phyloP scores from a whole-genome alignment of 2,329 filamentous ascomycete genomes.

The Aspergillus calidoustus region DNA sequence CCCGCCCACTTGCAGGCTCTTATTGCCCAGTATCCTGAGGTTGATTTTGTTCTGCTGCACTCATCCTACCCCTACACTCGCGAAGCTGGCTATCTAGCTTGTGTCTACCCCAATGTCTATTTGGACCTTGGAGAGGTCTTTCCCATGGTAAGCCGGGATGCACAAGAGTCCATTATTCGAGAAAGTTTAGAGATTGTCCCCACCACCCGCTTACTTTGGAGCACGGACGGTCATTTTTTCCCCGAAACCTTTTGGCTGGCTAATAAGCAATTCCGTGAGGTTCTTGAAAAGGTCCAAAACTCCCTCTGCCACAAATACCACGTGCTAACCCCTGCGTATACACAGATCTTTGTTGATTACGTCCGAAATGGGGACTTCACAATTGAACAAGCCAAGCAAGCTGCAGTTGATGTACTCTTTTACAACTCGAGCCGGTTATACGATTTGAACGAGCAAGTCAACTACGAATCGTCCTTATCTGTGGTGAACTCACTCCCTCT shows the following conservation, averaged over 20 bases:
- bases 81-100: slow-evolving; percentile 78
- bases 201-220: slow-evolving; percentile 76
- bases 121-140: slow-evolving; percentile 85
- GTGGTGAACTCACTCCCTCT: slow-evolving; percentile 1
- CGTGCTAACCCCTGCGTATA: slow-evolving; percentile 1
- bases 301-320: slow-evolving; percentile 25
- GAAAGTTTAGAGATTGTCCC: slow-evolving; percentile 78
- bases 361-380: slow-evolving; percentile 67
- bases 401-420: slow-evolving; percentile 73
- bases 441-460: slow-evolving; percentile 54
- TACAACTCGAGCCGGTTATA: slow-evolving; percentile 79
- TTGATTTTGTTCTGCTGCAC: slow-evolving; percentile 79
- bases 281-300: slow-evolving; percentile 63
- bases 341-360: slow-evolving; percentile 67
- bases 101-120: slow-evolving; percentile 78
- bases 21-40: slow-evolving; percentile 68
- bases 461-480: slow-evolving; percentile 22
- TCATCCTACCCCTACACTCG: slow-evolving; percentile 80
- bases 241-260: slow-evolving; percentile 78
- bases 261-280: slow-evolving; percentile 72
- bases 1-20: slow-evolving; percentile 76
- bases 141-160: slow-evolving; percentile 74
- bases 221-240: slow-evolving; percentile 78
- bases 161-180: slow-evolving; percentile 71
- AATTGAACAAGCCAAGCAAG: slow-evolving; percentile 63